Evolutionary conservation across 768 basidiomycete genomes (phyloP).

Genomic region (Termitomyces sp.): DNA sequence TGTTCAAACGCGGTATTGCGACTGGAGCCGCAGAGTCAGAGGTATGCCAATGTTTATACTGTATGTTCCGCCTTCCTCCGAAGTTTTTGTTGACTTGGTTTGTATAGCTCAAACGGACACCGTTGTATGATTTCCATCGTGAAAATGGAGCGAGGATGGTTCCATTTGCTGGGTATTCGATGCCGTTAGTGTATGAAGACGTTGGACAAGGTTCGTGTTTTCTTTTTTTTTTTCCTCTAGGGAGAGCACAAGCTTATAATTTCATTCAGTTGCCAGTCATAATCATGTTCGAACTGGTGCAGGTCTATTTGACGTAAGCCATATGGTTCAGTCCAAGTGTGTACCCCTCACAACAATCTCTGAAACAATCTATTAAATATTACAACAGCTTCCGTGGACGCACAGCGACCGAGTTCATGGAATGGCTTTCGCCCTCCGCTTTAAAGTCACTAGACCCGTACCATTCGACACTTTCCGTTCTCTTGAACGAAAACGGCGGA

Average conservation of each 20-base stretch:
- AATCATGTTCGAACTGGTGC: constrained; percentile 77
- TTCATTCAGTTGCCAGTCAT: constrained; percentile 74
- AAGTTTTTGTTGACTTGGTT: background rate
- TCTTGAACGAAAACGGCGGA: constrained; percentile 86
- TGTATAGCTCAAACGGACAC: constrained; percentile 51
- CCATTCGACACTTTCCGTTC: constrained; percentile 80
- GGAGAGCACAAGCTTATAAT: background rate
- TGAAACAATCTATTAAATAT: background rate
- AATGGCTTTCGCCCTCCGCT: constrained; percentile 87
- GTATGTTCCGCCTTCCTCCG: background rate
- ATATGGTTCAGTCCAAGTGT: constrained; percentile 94
- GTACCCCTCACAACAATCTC: constrained; percentile 12
- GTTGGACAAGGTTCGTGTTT: constrained; percentile 66
- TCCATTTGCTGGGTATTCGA: constrained; percentile 90
- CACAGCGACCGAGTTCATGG: constrained; percentile 74
- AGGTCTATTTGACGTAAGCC: constrained; percentile 95
- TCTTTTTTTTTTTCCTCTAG: background rate
- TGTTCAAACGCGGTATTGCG: constrained; percentile 8
- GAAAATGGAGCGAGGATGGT: constrained; percentile 89
- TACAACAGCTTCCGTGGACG: constrained; percentile 70
- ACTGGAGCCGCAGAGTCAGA: constrained; percentile 7
- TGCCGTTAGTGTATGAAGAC: constrained; percentile 86
- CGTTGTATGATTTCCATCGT: constrained; percentile 86
- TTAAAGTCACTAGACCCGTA: constrained; percentile 63
- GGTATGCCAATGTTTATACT: constrained; percentile 1